Percentiles rank a stretch among this genome's conserved stretches.
These are phyloP conservation scores for Triglochin maritima DNA, from an alignment of 106 monocot genomes.

Conservation along the genomic window DNA sequence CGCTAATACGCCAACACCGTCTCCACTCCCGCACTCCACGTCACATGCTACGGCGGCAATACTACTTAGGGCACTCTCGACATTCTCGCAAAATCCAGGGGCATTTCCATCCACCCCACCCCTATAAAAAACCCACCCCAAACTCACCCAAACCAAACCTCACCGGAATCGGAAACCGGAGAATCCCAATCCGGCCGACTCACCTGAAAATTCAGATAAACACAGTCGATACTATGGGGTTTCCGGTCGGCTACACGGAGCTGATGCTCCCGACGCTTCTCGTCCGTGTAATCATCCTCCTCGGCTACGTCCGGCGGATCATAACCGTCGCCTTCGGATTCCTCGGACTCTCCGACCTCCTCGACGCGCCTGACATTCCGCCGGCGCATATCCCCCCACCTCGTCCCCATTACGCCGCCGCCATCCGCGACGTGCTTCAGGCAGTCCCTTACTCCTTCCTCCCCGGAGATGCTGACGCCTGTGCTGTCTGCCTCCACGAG, in stretches of 20 bases:
- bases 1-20: too few species aligned
- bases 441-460: conserved; percentile 1
- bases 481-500: conserved; percentile 36
- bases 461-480: conserved; percentile 11
- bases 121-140: too few species aligned
- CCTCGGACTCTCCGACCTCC: conserved; percentile 36
- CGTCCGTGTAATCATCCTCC: conserved; percentile 37
- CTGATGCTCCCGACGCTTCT: conserved; percentile 36
- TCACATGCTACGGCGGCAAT: too few species aligned
- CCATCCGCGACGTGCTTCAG: neutral
- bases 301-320: conserved; percentile 36
- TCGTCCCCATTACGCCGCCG: conserved; percentile 4
- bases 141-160: too few species aligned
- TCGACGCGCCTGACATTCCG: conserved; percentile 15
- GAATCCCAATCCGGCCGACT: too few species aligned
- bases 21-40: too few species aligned
- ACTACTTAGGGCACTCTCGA: too few species aligned
- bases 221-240: conserved; percentile 27
- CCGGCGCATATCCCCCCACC: neutral
- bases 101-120: too few species aligned
- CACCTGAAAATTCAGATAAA: too few species aligned
- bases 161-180: too few species aligned
- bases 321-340: conserved; percentile 24
- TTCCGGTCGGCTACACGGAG: conserved; percentile 49
- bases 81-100: too few species aligned